phyloP scores from a whole-genome alignment of 2,329 filamentous ascomycete species.

The Neofusicoccum laricinum region DNA sequence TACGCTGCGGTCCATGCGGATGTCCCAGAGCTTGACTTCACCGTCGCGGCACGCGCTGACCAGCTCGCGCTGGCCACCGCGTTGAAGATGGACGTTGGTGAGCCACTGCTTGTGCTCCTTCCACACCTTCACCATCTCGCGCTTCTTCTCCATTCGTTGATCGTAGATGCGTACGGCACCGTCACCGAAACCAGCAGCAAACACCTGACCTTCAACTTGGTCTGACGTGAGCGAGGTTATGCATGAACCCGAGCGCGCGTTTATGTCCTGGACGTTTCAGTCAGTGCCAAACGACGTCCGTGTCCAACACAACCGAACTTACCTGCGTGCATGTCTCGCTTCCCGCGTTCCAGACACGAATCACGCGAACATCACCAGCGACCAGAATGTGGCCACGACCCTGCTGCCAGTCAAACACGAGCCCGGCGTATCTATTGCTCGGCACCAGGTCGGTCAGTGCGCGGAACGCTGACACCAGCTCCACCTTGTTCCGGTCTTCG shows the following conservation, averaged over 20 bases:
- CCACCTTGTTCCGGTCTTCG: slow-evolving; percentile 70
- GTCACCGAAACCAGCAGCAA: slow-evolving; percentile 94
- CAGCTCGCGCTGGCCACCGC: slow-evolving; percentile 87
- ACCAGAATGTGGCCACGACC: slow-evolving; percentile 94
- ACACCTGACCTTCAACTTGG: slow-evolving; percentile 95
- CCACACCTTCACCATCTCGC: slow-evolving; percentile 95
- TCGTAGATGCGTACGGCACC: slow-evolving; percentile 94
- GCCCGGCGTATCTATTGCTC: slow-evolving; percentile 88
- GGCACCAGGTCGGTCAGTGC: slow-evolving; percentile 91
- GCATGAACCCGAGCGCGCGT: slow-evolving; percentile 88
- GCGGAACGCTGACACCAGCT: slow-evolving; percentile 87
- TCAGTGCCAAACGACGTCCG: background rate
- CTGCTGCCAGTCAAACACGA: slow-evolving; percentile 99
- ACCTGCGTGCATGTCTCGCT: slow-evolving; percentile 83
- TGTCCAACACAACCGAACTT: slow-evolving; percentile 25
- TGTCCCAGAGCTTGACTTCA: slow-evolving; percentile 94
- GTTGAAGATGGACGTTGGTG: slow-evolving; percentile 93
- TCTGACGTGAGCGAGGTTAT: slow-evolving; percentile 95
- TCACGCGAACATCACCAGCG: slow-evolving; percentile 91
- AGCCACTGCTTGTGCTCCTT: slow-evolving; percentile 96
- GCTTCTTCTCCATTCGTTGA: slow-evolving; percentile 75
- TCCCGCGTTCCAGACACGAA: slow-evolving; percentile 92
- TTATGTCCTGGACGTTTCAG: slow-evolving; percentile 64
- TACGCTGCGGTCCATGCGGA: slow-evolving; percentile 77
- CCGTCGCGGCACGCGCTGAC: slow-evolving; percentile 88